Percentiles rank a stretch among this genome's conserved stretches.
These are phyloP conservation scores for Breynia disticha DNA, from an alignment of 441 rosid genomes.

Conservation along the genomic window DNA sequence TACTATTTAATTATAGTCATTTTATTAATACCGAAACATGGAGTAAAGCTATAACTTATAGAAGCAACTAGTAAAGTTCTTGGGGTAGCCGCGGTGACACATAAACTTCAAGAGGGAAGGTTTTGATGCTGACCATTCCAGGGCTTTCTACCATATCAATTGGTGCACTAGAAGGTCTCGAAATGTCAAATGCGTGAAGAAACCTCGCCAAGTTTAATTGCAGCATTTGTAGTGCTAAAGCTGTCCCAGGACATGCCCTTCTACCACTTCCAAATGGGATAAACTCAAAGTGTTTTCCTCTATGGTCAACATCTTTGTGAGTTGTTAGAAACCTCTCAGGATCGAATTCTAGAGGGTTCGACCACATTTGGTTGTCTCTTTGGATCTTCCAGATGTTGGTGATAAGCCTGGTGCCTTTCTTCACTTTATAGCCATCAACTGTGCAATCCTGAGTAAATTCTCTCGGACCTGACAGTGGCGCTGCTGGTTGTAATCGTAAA, in stretches of 20 bases:
- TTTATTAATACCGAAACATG: not conserved
- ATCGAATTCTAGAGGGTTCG: conserved; percentile 14
- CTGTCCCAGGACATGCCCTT: conserved; percentile 31
- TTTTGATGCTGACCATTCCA: conserved; percentile 33
- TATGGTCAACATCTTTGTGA: conserved; percentile 16
- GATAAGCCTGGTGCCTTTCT: conserved; percentile 35
- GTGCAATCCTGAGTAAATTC: conserved; percentile 40
- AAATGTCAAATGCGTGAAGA: conserved; percentile 31
- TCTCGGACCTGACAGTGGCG: conserved; percentile 31
- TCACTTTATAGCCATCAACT: conserved; percentile 30
- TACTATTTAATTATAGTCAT: too few relatives aligned
- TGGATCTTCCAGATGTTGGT: conserved; percentile 42
- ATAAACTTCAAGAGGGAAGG: conserved; percentile 27
- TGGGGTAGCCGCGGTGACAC: conserved; percentile 33
- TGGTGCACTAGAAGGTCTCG: not conserved
- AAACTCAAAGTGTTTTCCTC: conserved; percentile 20
- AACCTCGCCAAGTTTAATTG: conserved; percentile 23
- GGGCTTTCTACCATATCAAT: conserved; percentile 34
- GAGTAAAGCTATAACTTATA: not conserved
- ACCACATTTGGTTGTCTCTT: conserved; percentile 27
- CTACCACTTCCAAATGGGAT: conserved; percentile 38
- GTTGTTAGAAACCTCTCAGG: conserved; percentile 35
- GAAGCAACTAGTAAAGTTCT: conserved; percentile 15
- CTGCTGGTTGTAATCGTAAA: conserved; percentile 39
- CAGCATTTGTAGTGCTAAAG: conserved; percentile 17